Evolutionary conservation across 2,329 filamentous ascomycete species (phyloP).

Genomic region (Curvularia sp.): DNA sequence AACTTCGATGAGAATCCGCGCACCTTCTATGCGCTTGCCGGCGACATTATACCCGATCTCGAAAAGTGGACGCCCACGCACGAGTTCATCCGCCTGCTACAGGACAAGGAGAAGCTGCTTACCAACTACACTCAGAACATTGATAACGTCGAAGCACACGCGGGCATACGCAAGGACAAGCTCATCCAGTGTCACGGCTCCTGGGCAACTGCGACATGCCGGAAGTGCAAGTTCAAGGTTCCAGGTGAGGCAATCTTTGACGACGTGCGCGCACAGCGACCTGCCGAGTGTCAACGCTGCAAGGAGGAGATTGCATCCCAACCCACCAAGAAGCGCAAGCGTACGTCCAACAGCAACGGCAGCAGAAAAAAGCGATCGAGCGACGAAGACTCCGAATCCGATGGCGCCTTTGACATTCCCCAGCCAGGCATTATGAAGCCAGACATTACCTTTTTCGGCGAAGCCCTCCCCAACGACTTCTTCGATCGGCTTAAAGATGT

Average conservation of each 20-base stretch:
- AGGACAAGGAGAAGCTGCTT: constrained; percentile 85
- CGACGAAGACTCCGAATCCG: constrained; percentile 62
- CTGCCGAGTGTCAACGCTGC: constrained; percentile 81
- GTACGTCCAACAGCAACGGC: constrained; percentile 55
- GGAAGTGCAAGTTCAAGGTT: constrained; percentile 78
- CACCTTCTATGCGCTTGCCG: constrained; percentile 90
- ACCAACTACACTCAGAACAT: constrained; percentile 99
- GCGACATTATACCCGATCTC: constrained; percentile 83
- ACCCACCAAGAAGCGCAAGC: constrained; percentile 61
- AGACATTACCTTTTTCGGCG: constrained; percentile 98
- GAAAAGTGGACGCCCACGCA: constrained; percentile 90
- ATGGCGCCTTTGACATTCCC: constrained; percentile 70
- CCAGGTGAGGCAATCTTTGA: constrained; percentile 79
- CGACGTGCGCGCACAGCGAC: constrained; percentile 76
- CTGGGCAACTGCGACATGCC: constrained; percentile 89
- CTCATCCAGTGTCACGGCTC: constrained; percentile 96
- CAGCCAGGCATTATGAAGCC: constrained; percentile 87
- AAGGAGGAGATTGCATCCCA: constrained; percentile 61
- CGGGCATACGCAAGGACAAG: constrained; percentile 80
- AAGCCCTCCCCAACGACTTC: constrained; percentile 85
- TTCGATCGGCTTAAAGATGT: constrained; percentile 79
- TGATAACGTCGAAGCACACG: constrained; percentile 89
- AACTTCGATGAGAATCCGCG: constrained; percentile 84
- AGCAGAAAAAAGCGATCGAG: constrained; percentile 59
- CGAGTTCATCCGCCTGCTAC: constrained; percentile 87